Evolutionary conservation across 2,329 filamentous ascomycete genomes (phyloP), one percentile per base, ranked within the genome.

Genomic region (Colletotrichum sansevieriae): DNA sequence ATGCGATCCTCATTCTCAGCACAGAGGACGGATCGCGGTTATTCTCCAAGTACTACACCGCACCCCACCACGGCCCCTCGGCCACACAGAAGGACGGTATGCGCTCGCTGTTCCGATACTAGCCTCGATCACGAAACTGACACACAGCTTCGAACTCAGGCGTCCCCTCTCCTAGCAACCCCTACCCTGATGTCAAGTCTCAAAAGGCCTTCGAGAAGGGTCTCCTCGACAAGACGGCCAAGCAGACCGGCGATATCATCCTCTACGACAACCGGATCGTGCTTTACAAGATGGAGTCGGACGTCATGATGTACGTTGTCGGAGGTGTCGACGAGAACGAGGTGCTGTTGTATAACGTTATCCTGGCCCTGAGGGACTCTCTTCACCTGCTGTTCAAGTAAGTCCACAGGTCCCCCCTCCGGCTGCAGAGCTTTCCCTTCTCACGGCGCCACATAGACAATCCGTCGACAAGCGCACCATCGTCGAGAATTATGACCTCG

Each of bases 131-230:
- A 44, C 15, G 11, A 39, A 13, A 41, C 47, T 68, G 47, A 68
- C 47, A 35, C 9, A 56, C 22, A 33, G 25, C 15, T 33, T 35
- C 49, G 4, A 49, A 2, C 4, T 22, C 11, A 63, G 60, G 65
- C 18, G 41, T 35, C 56, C 63, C 65, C 43, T 18, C 52, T 12
- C 83, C 87, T 60, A 83, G 82, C 73, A 93, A 92, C 78, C 93
- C 95, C 22, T 98, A 98, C 81, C 86, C 93, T 68, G 94, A 93
- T 67, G 82, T 96, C 64, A 98, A 98, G 84, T 90, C 97, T 75
- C 96, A 99, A 83, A 97, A 97, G 81, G 88, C 92, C 2, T 99
- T 99, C 77, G 96, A 99, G 82, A 98, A 98, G 84, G 96, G 95
- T 6, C 88, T 99, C 44, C 84, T 98, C 69, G 91, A 97, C 76